These are phyloP conservation scores for Sarcomyxa edulis DNA, from an alignment of 768 basidiomycete species.

Conservation along the genomic window DNA sequence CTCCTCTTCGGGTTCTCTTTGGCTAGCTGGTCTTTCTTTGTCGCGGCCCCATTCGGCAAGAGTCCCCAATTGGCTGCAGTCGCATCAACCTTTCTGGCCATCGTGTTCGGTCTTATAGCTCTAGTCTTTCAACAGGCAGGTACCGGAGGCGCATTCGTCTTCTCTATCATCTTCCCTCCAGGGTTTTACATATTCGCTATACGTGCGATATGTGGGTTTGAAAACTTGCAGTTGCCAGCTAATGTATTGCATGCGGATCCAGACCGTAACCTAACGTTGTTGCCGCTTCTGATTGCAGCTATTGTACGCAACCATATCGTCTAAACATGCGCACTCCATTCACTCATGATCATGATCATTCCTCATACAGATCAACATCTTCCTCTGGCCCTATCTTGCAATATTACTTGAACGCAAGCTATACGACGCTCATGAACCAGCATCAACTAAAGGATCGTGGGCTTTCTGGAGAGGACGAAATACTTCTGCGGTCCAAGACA, in stretches of 20 bases:
- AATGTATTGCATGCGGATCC: slow-evolving; percentile 56
- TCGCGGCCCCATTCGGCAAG: slow-evolving; percentile 65
- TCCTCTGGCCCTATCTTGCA: slow-evolving; percentile 71
- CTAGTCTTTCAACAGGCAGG: slow-evolving; percentile 38
- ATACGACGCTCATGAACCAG: slow-evolving; percentile 51
- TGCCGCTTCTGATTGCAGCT: slow-evolving; percentile 59
- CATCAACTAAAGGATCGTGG: slow-evolving; percentile 19
- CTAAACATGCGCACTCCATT: neutral
- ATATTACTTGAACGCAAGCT: slow-evolving; percentile 50
- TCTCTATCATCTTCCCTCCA: slow-evolving; percentile 70
- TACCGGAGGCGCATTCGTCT: slow-evolving; percentile 49
- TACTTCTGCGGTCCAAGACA: slow-evolving; percentile 4
- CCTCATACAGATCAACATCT: slow-evolving; percentile 51
- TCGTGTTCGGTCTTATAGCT: slow-evolving; percentile 65
- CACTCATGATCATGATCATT: neutral
- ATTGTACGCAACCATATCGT: slow-evolving; percentile 36
- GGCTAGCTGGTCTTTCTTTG: slow-evolving; percentile 68
- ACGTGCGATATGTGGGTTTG: slow-evolving; percentile 63
- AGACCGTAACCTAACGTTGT: slow-evolving; percentile 44
- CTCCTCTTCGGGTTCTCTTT: slow-evolving; percentile 63
- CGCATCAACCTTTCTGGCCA: slow-evolving; percentile 55
- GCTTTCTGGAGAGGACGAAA: slow-evolving; percentile 28
- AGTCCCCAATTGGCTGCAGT: slow-evolving; percentile 71
- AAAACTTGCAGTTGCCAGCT: slow-evolving; percentile 51
- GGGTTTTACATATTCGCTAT: slow-evolving; percentile 71